Conservation (phyloP, 345 rosid genomes). For the Cardamine chenopodiifolia region DNA sequence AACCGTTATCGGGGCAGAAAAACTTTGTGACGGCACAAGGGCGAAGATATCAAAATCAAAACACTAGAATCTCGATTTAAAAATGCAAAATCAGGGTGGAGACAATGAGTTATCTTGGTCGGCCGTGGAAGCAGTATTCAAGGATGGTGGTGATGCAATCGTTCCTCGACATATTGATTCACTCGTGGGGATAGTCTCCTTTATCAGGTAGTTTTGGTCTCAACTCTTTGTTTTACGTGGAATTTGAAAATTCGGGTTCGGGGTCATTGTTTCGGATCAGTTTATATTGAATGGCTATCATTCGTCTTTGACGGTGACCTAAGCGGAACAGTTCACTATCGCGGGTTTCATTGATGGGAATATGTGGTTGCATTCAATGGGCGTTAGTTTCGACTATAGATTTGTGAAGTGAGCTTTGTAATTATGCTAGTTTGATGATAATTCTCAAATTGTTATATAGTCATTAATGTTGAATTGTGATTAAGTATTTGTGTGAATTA, state of each 20-base stretch:
- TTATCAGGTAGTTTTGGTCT: too few relatives aligned
- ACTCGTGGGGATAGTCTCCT: constrained; percentile 60
- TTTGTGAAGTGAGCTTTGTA: constrained; percentile 37
- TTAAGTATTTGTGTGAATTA: background rate
- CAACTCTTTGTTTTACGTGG: too few relatives aligned
- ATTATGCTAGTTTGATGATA: background rate
- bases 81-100: constrained; percentile 54
- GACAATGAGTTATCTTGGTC: constrained; percentile 56
- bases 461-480: constrained; percentile 19
- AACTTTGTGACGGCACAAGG: constrained; percentile 74
- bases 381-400: constrained; percentile 44
- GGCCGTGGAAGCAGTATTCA: constrained; percentile 70
- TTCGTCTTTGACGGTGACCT: constrained; percentile 31
- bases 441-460: background rate
- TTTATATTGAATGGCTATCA: too few relatives aligned
- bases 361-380: constrained; percentile 45
- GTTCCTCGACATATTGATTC: constrained; percentile 48
- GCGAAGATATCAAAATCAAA: constrained; percentile 52
- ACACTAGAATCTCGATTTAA: constrained; percentile 62
- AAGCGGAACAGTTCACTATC: constrained; percentile 41
- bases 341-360: constrained; percentile 33
- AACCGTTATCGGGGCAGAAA: constrained; percentile 48
- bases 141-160: constrained; percentile 65
- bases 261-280: too few relatives aligned
- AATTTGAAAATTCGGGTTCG: too few relatives aligned